phyloP scores from a whole-genome alignment of 257 asterid genomes.

The Capsicum rhomboideum region DNA sequence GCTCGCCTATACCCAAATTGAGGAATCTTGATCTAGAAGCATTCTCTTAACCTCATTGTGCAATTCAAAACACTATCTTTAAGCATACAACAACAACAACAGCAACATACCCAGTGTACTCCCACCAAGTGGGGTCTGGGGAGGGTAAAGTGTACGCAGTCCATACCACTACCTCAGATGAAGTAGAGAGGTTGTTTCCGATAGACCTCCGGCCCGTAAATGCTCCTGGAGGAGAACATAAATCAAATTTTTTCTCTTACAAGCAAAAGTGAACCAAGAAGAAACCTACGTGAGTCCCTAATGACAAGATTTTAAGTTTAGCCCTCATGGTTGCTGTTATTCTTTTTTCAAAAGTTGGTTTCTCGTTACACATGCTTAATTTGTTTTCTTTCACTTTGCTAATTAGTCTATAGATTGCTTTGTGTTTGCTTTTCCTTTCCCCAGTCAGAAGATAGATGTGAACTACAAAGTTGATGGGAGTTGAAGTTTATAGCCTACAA shows the following conservation, averaged over 20 bases:
- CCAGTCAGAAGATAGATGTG: background rate
- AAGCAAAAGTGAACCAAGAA: background rate
- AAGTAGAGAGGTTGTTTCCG: too few species aligned
- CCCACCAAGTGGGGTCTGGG: too few species aligned
- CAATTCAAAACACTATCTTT: background rate
- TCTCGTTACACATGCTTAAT: too few species aligned
- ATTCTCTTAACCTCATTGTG: background rate
- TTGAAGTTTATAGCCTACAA: background rate
- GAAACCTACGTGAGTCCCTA: background rate
- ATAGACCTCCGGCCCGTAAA: too few species aligned
- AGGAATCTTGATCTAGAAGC: background rate
- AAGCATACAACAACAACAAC: too few species aligned
- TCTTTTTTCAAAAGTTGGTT: background rate
- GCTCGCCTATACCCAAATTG: background rate
- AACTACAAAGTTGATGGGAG: background rate
- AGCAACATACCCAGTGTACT: too few species aligned
- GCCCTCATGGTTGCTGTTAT: background rate
- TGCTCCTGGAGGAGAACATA: background rate
- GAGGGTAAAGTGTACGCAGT: too few species aligned
- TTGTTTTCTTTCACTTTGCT: background rate
- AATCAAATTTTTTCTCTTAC: background rate
- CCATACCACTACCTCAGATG: too few species aligned
- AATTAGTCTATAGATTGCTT: background rate
- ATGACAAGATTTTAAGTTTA: background rate
- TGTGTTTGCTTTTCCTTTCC: background rate